Base-by-base conservation (phyloP, 805 yeast genomes). In the Wickerhamomyces bovis region DNA sequence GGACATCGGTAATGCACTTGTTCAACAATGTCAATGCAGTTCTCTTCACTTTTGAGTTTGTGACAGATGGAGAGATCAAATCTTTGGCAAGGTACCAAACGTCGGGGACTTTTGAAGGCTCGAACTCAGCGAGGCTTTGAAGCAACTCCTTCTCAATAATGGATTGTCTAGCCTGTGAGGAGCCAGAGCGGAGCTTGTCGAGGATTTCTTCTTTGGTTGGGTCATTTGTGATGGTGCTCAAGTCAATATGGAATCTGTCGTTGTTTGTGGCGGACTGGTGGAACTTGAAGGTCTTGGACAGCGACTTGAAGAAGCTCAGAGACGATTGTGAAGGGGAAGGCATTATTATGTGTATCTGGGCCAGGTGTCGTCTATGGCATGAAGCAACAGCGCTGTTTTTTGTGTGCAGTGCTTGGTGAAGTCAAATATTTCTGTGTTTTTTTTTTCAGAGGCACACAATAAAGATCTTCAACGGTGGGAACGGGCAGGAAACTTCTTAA, bases 11-110 rank as follows among this genome's bases (percentile, higher is more conserved):
- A 9, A 84, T 78, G 61, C 95, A 84, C 43, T 71, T 69, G 7
- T 64, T 57, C 56, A 86, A 61, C 21, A 89, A 66, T 16, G 69
- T 62, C 30, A 86, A 62, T 0, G 82, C 81, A 1, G 76, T 73
- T 28, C 47, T 39, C 12, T 45, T 42, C 4, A 44, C 28, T 73
- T 64, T 23, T 83, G 62, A 16, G 64, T 68, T 1, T 61, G 46
- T 19, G 55, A 56, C n/a, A 60, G 62, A 28, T 0, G 66, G 59
- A 7, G 67, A 67, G 43, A 85, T 70, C 60, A 83, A 63, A 43
- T 73, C 77, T 49, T 76, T 68, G 0, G 84, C 82, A 44, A 80
- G 65, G 60, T 82, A 79, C 96, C 96, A 88, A 2, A 87, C 71
- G 51, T 85, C 89, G 0, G 87, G 81, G 4, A 86, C 71, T 3